Evolutionary conservation across 176 grass and related monocot genomes (phyloP), one percentile per base, ranked within the genome.

Genomic region (Rhynchospora breviuscula): DNA sequence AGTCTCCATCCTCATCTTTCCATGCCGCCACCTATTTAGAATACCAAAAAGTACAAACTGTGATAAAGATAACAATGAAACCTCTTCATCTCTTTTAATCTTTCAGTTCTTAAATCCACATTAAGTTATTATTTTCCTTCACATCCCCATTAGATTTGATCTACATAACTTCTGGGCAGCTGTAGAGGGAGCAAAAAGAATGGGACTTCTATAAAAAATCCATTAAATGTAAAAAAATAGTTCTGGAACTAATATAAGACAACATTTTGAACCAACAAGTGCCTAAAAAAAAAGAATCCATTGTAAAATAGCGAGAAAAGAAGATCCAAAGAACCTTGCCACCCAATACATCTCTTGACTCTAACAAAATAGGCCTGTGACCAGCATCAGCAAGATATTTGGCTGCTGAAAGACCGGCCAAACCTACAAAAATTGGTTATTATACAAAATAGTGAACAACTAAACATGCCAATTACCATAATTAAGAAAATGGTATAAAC

Each of bases 301-400:
- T 44, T 44, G 19, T 63, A 81, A 63, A 23, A 43, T 81, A 2
- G 4, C 22, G 18, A 63, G 59, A 87, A 45, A 47, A 73, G 84
- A 75, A 79, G 61, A 80, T 53, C 1, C 40, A 78, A 59, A 79
- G 53, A 12, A 95, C 96, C 93, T 98, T 98, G 92, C 96, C 96
- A 23, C 96, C 93, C 86, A 99, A 85, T 71, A 93, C 91, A 93
- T 99, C 93, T 85, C 96, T 95, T 83, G 89, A 93, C 87, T 98
- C 96, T 64, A 98, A 87, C 79, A 95, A 72, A 90, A 98, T 90
- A 84, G 93, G 96, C 85, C 91, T 93, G 84, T 95, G 93, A 10
- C 96, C 96, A 66, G 96, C 91, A 90, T 98, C 96, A 85, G 93
- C 91, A 60, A 98, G 85, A 89, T 98, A 98, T 64, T 98, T 98